Conservation (phyloP, 2,329 filamentous ascomycete species). For the Lecanoromycetidae sp. region DNA sequence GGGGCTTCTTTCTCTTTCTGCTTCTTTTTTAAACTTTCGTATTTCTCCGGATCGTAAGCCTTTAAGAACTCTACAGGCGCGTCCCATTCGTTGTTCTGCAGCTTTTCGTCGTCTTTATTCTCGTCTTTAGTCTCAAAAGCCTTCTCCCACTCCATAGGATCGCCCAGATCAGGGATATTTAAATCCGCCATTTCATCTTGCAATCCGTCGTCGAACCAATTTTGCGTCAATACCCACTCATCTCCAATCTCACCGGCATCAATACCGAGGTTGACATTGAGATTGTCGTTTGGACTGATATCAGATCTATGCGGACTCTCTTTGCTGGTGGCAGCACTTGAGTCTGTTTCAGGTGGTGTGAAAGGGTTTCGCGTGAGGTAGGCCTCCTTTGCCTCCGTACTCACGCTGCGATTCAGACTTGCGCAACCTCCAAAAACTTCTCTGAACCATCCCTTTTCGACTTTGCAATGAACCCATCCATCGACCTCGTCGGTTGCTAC, state of each 20-base stretch:
- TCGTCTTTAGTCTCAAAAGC: conserved; percentile 18
- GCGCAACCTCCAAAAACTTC: conserved; percentile 26
- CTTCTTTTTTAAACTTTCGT: conserved; percentile 6
- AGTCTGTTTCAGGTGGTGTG: conserved; percentile 15
- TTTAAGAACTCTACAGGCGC: too few relatives aligned
- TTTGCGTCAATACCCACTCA: conserved; percentile 24
- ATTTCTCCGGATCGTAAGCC: conserved; percentile 7
- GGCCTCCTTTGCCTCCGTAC: conserved; percentile 21
- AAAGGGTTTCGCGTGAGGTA: conserved; percentile 20
- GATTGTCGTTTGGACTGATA: conserved; percentile 24
- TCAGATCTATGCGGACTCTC: conserved; percentile 26
- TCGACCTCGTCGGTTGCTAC: conserved; percentile 17
- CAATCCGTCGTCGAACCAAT: conserved; percentile 24
- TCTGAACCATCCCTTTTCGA: conserved; percentile 29
- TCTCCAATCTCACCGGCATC: conserved; percentile 21
- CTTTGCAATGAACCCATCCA: conserved; percentile 28
- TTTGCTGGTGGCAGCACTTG: conserved; percentile 10
- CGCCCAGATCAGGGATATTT: conserved; percentile 22
- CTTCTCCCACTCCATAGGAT: conserved; percentile 32
- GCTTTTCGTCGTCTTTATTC: conserved; percentile 21
- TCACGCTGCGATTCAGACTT: conserved; percentile 17
- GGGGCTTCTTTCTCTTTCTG: conserved; percentile 11
- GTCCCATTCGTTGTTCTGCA: too few relatives aligned
- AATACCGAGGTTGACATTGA: conserved; percentile 23
- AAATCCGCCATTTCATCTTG: conserved; percentile 19